A percentile compares a stretch with the other conserved stretches of the same genome.
Conservation (phyloP, 2,329 filamentous ascomycete genomes). For the Dactylellina parvicollis region DNA sequence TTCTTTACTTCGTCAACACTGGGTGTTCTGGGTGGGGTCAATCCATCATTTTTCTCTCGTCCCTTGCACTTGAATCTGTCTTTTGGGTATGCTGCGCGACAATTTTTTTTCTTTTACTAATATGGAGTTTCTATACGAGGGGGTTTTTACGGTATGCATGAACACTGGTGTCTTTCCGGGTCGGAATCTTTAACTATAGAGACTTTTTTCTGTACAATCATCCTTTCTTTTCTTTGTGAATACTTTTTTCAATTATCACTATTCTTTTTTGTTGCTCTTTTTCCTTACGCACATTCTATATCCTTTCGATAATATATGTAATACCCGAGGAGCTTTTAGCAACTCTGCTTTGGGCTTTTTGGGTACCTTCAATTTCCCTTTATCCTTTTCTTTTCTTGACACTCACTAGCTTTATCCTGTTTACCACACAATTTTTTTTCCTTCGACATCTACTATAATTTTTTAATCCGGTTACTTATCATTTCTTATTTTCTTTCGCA, state of each 20-base stretch:
- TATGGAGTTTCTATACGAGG: conserved; percentile 54
- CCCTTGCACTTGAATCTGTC: conserved; percentile 24
- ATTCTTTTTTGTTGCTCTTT: conserved; percentile 22
- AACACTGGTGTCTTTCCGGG: conserved; percentile 54
- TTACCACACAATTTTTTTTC: conserved; percentile 29
- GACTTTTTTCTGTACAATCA: conserved; percentile 40
- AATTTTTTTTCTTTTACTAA: conserved; percentile 46
- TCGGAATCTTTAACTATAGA: conserved; percentile 54
- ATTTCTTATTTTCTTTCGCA: conserved; percentile 25
- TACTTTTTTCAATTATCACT: conserved; percentile 40
- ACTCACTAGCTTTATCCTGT: conserved; percentile 26
- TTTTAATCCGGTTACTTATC: conserved; percentile 31
- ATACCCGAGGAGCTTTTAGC: conserved; percentile 23
- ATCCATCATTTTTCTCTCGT: conserved; percentile 47
- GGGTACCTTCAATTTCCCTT: conserved; percentile 23
- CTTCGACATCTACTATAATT: conserved; percentile 27
- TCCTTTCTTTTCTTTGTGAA: conserved; percentile 28
- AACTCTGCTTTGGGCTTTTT: conserved; percentile 34
- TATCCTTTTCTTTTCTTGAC: conserved; percentile 38
- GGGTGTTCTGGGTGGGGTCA: conserved; percentile 48
- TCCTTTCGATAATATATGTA: conserved; percentile 48
- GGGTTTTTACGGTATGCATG: conserved; percentile 52
- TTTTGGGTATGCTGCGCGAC: conserved; percentile 44
- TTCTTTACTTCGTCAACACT: conserved; percentile 53
- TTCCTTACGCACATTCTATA: conserved; percentile 42